Evolutionary conservation across 2,329 filamentous ascomycete genomes (phyloP), one percentile per base, ranked within the genome.

Genomic region (Zopfia rhizophila): DNA sequence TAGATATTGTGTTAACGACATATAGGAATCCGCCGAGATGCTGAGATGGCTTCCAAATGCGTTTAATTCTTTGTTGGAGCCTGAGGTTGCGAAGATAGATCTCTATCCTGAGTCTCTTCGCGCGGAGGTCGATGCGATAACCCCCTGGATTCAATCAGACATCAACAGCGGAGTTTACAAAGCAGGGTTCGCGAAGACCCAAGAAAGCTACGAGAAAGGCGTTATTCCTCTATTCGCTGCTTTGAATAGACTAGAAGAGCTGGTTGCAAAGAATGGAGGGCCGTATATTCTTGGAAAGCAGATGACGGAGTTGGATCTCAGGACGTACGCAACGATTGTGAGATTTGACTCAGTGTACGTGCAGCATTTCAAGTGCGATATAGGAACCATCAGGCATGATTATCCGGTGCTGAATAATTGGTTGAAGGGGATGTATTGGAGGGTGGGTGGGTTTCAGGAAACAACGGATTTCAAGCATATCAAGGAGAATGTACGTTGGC

Each of bases 401-500:
- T 87, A 87, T 55, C 84, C 84, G 0, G 75, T 81, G 8, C 58
- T 86, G 43, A 75, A 84, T 60, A 82, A 84, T 51, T 87, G 83
- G 82, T 53, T 87, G 53, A 82, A 78, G 66, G 75, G 75, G 23
- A 60, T 85, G 61, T 86, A 85, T 68, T 84, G 80, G 76, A 78
- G 81, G 46, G 74, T 80, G 1, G 58, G 69, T 13, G 82, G 77
- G 0, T 84, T 83, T 50, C 76, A 65, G 45, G 80, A 82, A 55
- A 84, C 81, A 12, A 88, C 85, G 0, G 74, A 88, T 51, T 88
- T 88, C 53, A 78, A 70, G 51, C 85, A 88, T 58, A 88, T 88
- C 63, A 88, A 88, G 68, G 85, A 88, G 63, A 87, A 85, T 51
- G 70, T 73, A 35, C 63, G 71, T 52, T 75, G 74, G 48, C 71